phyloP scores from a whole-genome alignment of 331 rosid genomes.

The Acacia concinna region DNA sequence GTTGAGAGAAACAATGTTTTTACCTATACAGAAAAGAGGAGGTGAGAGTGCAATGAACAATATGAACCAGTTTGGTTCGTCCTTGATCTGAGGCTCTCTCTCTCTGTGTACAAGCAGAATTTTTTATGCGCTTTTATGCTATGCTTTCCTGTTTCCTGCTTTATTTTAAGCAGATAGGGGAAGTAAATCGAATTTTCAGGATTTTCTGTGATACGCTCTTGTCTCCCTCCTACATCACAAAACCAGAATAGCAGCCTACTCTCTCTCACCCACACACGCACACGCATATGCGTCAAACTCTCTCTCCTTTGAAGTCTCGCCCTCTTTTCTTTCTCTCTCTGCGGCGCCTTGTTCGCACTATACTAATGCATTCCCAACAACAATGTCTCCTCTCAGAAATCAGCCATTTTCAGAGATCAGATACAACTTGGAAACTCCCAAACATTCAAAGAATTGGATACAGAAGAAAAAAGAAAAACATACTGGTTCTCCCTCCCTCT shows the following conservation, averaged over 20 bases:
- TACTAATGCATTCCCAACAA: slow-evolving; percentile 36
- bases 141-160: slow-evolving; percentile 37
- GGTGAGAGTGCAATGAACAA: slow-evolving; percentile 47
- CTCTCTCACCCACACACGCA: not conserved
- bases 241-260: slow-evolving; percentile 28
- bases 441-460: not conserved
- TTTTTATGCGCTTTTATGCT: slow-evolving; percentile 22
- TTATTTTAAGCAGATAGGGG: slow-evolving; percentile 40
- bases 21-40: slow-evolving; percentile 40
- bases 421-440: slow-evolving; percentile 16
- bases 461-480: not conserved
- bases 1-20: slow-evolving; percentile 41
- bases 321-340: not conserved
- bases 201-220: slow-evolving; percentile 85
- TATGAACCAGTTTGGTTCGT: slow-evolving; percentile 30
- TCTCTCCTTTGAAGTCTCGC: not conserved
- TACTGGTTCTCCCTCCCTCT: not conserved
- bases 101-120: slow-evolving; percentile 1
- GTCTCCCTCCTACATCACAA: slow-evolving; percentile 53
- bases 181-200: slow-evolving; percentile 71
- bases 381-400: not conserved
- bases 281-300: not conserved
- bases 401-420: slow-evolving; percentile 16
- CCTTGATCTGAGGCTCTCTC: slow-evolving; percentile 31
- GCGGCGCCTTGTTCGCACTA: not conserved